Evolutionary conservation across 108 stramenopile species (phyloP).

Genomic region (Cyclostephanos invisitatus): DNA sequence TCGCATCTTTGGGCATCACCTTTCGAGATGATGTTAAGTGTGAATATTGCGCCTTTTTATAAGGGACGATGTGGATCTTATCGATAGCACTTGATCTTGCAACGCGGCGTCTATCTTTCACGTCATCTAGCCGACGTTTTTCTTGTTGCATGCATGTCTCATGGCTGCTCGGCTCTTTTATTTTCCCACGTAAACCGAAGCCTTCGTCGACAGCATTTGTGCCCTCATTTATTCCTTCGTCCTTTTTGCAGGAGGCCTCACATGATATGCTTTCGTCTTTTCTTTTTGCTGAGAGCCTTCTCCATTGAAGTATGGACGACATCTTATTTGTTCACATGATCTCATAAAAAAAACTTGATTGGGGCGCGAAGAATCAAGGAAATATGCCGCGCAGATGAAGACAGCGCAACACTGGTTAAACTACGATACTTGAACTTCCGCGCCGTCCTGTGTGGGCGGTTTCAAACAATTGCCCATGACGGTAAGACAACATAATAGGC

Average conservation of each 20-base stretch:
- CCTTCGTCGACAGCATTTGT: not conserved
- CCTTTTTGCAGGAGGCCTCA: not conserved
- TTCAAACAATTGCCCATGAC: too few species aligned
- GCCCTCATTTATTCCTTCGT: not conserved
- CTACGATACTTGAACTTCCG: too few species aligned
- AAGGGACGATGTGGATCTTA: conserved; percentile 3
- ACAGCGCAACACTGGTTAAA: too few species aligned
- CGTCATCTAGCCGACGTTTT: not conserved
- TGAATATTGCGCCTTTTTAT: conserved; percentile 3
- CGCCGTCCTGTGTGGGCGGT: too few species aligned
- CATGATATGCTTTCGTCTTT: not conserved
- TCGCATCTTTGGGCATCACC: conserved; percentile 13
- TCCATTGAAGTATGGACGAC: conserved; percentile 15
- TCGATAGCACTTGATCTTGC: not conserved
- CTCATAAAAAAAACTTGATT: too few species aligned
- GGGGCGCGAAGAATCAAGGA: too few species aligned
- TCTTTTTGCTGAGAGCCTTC: conserved; percentile 7
- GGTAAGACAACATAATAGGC: too few species aligned
- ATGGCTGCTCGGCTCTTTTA: not conserved
- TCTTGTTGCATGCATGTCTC: not conserved
- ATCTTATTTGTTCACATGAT: too few species aligned
- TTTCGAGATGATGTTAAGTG: conserved; percentile 12
- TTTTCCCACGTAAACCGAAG: not conserved
- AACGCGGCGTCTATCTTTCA: not conserved
- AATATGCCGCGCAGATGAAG: too few species aligned